phyloP scores from a whole-genome alignment of 1,284 basidiomycete species.

The Ganoderma leucocontextum region DNA sequence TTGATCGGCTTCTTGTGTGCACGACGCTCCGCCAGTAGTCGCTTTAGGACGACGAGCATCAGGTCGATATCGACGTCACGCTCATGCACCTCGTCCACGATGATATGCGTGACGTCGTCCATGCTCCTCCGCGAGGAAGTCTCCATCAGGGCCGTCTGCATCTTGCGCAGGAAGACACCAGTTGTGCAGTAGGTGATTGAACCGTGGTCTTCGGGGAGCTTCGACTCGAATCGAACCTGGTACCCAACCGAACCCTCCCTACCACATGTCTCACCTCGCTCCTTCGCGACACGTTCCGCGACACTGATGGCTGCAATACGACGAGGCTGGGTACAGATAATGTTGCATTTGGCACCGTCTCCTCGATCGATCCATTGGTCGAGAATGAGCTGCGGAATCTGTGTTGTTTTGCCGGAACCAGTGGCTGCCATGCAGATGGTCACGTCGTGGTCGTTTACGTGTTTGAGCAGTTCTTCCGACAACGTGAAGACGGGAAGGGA shows the following conservation, averaged over 20 bases:
- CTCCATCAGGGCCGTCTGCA: constrained; percentile 81
- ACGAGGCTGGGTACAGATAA: constrained; percentile 94
- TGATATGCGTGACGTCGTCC: constrained; percentile 89
- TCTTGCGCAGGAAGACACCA: constrained; percentile 88
- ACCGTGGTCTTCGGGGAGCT: constrained; percentile 84
- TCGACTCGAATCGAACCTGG: constrained; percentile 92
- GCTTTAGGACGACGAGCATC: constrained; percentile 90
- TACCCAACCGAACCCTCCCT: constrained; percentile 79
- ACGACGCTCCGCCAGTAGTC: constrained; percentile 82
- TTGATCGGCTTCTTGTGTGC: constrained; percentile 82
- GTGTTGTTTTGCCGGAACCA: constrained; percentile 96
- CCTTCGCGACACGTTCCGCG: constrained; percentile 91
- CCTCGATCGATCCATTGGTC: constrained; percentile 85
- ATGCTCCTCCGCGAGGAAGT: constrained; percentile 54
- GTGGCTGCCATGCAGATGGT: constrained; percentile 96
- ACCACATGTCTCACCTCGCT: constrained; percentile 84
- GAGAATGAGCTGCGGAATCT: constrained; percentile 93
- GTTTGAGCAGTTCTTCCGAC: constrained; percentile 70
- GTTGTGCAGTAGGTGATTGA: constrained; percentile 95
- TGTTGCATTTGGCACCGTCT: constrained; percentile 88
- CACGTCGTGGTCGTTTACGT: constrained; percentile 85
- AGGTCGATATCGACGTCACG: constrained; percentile 96
- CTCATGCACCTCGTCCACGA: constrained; percentile 98
- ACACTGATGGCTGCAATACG: constrained; percentile 94
- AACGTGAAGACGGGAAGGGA: constrained; percentile 80